Conservation (phyloP, 1,284 basidiomycete species). For the Ceratobasidium sp. region DNA sequence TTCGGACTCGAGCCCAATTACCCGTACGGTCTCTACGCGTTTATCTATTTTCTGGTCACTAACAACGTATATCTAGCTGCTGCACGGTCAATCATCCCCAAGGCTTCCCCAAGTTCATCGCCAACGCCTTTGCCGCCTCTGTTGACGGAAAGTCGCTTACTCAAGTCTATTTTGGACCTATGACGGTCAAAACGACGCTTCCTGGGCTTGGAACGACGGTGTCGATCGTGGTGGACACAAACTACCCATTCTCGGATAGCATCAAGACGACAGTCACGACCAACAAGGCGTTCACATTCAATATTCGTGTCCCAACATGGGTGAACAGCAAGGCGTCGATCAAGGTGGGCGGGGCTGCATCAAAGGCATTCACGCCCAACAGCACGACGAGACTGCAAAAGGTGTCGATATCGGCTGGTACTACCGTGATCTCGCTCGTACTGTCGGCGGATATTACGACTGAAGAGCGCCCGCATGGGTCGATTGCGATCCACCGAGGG, state of each 20-base stretch:
- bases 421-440: slow-evolving; percentile 63
- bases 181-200: slow-evolving; percentile 62
- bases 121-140: slow-evolving; percentile 69
- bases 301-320: slow-evolving; percentile 70
- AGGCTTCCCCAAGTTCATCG: slow-evolving; percentile 72
- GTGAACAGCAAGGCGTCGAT: slow-evolving; percentile 64
- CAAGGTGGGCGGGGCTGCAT: slow-evolving; percentile 61
- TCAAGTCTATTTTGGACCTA: slow-evolving; percentile 70
- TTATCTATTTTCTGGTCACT: background rate
- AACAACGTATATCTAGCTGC: slow-evolving; percentile 58
- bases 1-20: slow-evolving; percentile 56
- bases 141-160: slow-evolving; percentile 65
- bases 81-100: slow-evolving; percentile 73
- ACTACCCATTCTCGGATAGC: slow-evolving; percentile 70
- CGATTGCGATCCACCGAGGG: slow-evolving; percentile 69
- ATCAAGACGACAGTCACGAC: slow-evolving; percentile 66
- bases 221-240: slow-evolving; percentile 62
- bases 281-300: slow-evolving; percentile 65
- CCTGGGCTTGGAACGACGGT: slow-evolving; percentile 61
- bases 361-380: slow-evolving; percentile 58
- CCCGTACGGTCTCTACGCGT: slow-evolving; percentile 52
- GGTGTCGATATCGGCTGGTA: slow-evolving; percentile 62
- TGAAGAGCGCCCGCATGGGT: slow-evolving; percentile 66
- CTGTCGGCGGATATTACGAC: slow-evolving; percentile 65
- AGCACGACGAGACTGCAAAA: slow-evolving; percentile 63